Conservation (phyloP, 225 moss, liverwort and hornwort genomes). For the Physcomitrium patens region DNA sequence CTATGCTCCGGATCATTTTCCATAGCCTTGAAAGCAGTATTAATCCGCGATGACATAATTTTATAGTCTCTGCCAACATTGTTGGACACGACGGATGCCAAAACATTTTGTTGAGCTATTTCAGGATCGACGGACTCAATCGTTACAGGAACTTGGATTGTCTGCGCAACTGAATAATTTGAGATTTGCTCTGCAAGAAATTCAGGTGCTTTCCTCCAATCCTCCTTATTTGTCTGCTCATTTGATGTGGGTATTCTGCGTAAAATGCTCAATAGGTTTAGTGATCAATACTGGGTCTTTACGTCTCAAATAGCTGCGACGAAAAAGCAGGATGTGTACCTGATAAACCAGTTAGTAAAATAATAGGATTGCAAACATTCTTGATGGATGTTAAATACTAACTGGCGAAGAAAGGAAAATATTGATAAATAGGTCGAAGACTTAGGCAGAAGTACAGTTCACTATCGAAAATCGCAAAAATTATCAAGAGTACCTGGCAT, state of each 20-base stretch:
- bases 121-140: slow-evolving; percentile 7
- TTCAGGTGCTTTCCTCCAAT: slow-evolving; percentile 1
- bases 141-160: slow-evolving; percentile 1
- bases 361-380: background rate
- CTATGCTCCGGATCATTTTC: slow-evolving; percentile 5
- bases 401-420: background rate
- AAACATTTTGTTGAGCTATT: background rate
- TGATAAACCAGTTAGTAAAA: slow-evolving; percentile 1
- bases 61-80: slow-evolving; percentile 33
- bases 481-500: slow-evolving; percentile 28
- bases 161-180: background rate
- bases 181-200: slow-evolving; percentile 8
- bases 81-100: background rate
- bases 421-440: background rate
- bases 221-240: slow-evolving; percentile 8
- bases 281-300: background rate
- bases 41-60: slow-evolving; percentile 29
- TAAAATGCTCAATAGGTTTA: slow-evolving; percentile 14
- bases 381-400: background rate
- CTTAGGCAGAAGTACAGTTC: slow-evolving; percentile 3
- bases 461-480: slow-evolving; percentile 3
- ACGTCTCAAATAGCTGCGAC: slow-evolving; percentile 15
- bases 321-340: background rate
- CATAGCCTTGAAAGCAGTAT: background rate
- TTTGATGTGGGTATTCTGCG: background rate